Conservation (phyloP, 257 asterid genomes). For the Solanum verrucosum region DNA sequence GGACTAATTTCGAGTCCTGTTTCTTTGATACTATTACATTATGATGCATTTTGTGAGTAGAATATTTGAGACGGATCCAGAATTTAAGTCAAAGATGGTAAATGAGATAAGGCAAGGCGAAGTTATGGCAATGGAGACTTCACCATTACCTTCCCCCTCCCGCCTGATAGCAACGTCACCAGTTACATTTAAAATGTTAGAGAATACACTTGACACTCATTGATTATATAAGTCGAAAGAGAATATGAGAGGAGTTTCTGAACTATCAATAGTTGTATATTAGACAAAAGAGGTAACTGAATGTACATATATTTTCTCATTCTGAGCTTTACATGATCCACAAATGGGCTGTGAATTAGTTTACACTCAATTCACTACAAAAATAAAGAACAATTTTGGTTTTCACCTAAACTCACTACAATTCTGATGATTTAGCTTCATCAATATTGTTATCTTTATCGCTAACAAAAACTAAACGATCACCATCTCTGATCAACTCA, state of each 20-base stretch:
- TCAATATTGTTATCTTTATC: constrained; percentile 1
- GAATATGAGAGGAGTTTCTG: not conserved
- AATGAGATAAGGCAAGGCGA: not conserved
- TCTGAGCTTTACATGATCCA: not conserved
- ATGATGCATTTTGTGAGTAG: too few relatives aligned
- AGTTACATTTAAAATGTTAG: not conserved
- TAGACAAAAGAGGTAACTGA: not conserved
- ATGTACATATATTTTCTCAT: not conserved
- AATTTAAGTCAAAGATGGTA: too few relatives aligned
- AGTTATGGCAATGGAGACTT: not conserved
- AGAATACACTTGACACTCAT: not conserved
- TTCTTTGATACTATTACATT: not conserved
- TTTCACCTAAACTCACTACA: not conserved
- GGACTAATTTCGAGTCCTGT: not conserved
- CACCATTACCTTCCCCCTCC: not conserved
- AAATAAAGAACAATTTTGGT: not conserved
- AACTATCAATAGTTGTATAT: not conserved
- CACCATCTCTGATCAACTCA: constrained; percentile 68
- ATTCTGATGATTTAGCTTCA: not conserved
- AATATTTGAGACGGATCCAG: too few relatives aligned
- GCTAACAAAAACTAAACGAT: constrained; percentile 44
- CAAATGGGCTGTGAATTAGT: not conserved
- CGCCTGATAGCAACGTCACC: not conserved
- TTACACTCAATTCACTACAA: not conserved
- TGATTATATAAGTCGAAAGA: not conserved